Evolutionary conservation across 2,329 filamentous ascomycete genomes (phyloP).

Genomic region (Trichoderma oligosporum): DNA sequence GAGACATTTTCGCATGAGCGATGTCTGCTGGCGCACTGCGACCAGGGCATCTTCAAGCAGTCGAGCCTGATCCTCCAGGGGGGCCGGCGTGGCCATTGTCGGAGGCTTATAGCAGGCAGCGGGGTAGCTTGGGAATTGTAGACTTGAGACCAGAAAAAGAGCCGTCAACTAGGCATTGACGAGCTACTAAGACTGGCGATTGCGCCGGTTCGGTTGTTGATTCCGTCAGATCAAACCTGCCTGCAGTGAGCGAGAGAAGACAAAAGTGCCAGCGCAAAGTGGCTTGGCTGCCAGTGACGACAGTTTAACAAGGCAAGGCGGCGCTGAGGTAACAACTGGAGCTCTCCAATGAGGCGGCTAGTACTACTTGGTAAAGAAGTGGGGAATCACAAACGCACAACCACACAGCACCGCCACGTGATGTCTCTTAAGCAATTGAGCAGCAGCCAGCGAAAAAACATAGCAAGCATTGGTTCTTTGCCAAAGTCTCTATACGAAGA

Average conservation of each 20-base stretch:
- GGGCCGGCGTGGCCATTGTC: slow-evolving; percentile 53
- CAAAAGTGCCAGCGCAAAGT: slow-evolving; percentile 17
- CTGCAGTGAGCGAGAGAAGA: neutral
- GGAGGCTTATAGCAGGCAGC: slow-evolving; percentile 23
- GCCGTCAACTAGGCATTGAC: slow-evolving; percentile 28
- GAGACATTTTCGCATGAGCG: slow-evolving; percentile 94
- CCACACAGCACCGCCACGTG: neutral
- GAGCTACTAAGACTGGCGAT: slow-evolving; percentile 20
- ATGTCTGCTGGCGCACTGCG: slow-evolving; percentile 94
- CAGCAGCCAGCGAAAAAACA: no score
- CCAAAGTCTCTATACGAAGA: no score
- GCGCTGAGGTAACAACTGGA: slow-evolving; percentile 14
- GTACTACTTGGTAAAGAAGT: neutral
- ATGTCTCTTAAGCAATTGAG: no score
- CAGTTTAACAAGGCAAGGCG: slow-evolving; percentile 5
- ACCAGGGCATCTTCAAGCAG: slow-evolving; percentile 95
- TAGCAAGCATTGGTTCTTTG: no score
- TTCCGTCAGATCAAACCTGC: slow-evolving; percentile 7
- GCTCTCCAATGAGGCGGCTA: slow-evolving; percentile 1
- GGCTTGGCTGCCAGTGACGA: slow-evolving; percentile 17
- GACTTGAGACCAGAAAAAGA: slow-evolving; percentile 3
- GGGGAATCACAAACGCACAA: neutral
- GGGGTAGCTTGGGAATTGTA: slow-evolving; percentile 32
- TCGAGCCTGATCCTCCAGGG: slow-evolving; percentile 77
- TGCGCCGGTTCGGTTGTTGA: slow-evolving; percentile 13